Base-by-base conservation (phyloP, 768 basidiomycete species). In the Trametes cubensis region DNA sequence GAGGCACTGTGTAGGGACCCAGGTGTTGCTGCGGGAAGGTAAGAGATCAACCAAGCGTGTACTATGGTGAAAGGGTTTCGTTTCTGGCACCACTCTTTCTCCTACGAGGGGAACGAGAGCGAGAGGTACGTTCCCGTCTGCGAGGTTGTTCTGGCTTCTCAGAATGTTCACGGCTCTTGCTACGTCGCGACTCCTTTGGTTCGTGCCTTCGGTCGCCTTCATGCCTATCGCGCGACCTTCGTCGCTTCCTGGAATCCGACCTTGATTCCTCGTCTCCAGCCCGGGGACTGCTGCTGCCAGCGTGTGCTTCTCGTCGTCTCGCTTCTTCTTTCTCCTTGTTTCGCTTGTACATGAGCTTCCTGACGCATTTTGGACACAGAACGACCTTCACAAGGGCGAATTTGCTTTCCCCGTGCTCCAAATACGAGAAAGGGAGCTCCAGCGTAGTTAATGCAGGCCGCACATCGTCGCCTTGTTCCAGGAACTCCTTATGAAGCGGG, bases 331-430 rank as follows among this genome's bases (percentile, higher is more conserved):
- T 89, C 69, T 89, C 87, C 70, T 86, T 85, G 69, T 80, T 81
- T 67, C 87, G 79, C 72, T 92, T 94, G 86, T 89, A 94, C 84
- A 89, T 85, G 68, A 98, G 76, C 80, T 96, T 98, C 72, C 84
- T 84, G 51, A 85, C 75, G 70, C 96, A 98, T 67, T 78, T 82
- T 28, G 78, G 74, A 71, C 96, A 98, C 34, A 98, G 75, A 1
- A 93, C 93, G 3, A 95, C 85, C 72, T 98, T 98, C 51, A 98
- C 96, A 14, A 98, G 77, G 0, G 94, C 93, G 53, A 83, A 83
- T 74, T 92, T 95, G 50, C 69, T 73, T 66, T 86, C 82, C 1
- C 89, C 91, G 14, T 84, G 84, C 70, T 98, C 96, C 21, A 82
- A 76, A 73, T 98, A 98, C 8, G 85, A 82, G 70, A 98, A 98